A percentile compares a stretch with the other conserved stretches of the same genome.
phyloP scores from a whole-genome alignment of 352 stramenopile species.

The Globisporangium lucens region DNA sequence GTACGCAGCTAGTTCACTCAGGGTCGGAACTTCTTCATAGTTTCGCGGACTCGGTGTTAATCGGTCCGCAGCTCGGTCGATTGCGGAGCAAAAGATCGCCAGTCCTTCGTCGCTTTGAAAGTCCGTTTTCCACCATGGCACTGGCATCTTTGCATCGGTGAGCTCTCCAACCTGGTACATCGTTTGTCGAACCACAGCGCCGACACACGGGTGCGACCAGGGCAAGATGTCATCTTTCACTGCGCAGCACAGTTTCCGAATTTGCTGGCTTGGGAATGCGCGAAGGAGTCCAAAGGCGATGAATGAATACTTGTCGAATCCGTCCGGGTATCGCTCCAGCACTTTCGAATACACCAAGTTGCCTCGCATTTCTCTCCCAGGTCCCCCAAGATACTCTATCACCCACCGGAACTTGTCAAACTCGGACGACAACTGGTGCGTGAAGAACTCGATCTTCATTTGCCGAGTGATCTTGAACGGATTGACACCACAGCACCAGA shows the following conservation, averaged over 20 bases:
- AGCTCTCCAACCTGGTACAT: slow-evolving; percentile 50
- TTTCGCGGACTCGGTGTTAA: background rate
- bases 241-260: slow-evolving; percentile 34
- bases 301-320: slow-evolving; percentile 27
- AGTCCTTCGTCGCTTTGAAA: slow-evolving; percentile 19
- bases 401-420: slow-evolving; percentile 36
- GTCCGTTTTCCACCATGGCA: slow-evolving; percentile 38
- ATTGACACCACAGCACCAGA: slow-evolving; percentile 30
- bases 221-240: slow-evolving; percentile 40
- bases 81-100: slow-evolving; percentile 19
- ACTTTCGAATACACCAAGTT: slow-evolving; percentile 44
- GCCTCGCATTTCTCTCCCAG: slow-evolving; percentile 21
- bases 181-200: slow-evolving; percentile 36
- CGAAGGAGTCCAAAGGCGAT: slow-evolving; percentile 37
- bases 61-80: background rate
- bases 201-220: slow-evolving; percentile 39
- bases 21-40: slow-evolving; percentile 3
- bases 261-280: slow-evolving; percentile 45
- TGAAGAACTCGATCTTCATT: slow-evolving; percentile 32
- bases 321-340: slow-evolving; percentile 15
- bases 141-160: slow-evolving; percentile 23
- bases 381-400: slow-evolving; percentile 26
- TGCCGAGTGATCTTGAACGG: slow-evolving; percentile 31
- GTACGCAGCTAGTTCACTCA: slow-evolving; percentile 4
- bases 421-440: slow-evolving; percentile 22